Conservation (phyloP, 805 yeast species). For the Pichia membranifaciens region DNA sequence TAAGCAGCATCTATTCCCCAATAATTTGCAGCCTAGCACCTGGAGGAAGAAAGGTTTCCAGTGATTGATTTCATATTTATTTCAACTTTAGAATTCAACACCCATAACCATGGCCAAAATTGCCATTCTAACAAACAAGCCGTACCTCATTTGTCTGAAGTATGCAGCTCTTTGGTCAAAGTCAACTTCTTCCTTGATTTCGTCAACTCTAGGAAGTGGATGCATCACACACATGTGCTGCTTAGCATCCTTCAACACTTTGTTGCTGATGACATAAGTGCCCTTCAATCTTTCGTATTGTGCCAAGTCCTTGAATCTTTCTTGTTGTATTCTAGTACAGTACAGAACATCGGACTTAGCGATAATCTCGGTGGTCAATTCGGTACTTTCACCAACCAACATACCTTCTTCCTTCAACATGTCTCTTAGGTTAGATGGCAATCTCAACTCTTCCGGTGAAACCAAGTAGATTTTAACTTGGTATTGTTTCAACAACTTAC, state of each 20-base stretch:
- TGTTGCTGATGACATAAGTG: slow-evolving; percentile 87
- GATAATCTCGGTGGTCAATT: slow-evolving; percentile 76
- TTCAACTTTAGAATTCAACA: slow-evolving; percentile 56
- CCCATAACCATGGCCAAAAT: slow-evolving; percentile 96
- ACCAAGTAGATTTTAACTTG: slow-evolving; percentile 90
- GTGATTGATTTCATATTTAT: neutral
- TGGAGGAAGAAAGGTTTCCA: too few relatives aligned
- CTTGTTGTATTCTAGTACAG: slow-evolving; percentile 98
- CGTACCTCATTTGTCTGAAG: slow-evolving; percentile 99
- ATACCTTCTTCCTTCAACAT: slow-evolving; percentile 62
- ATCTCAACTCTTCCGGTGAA: slow-evolving; percentile 78
- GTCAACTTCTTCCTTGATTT: slow-evolving; percentile 96
- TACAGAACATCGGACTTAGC: slow-evolving; percentile 90
- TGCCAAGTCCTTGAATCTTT: slow-evolving; percentile 71
- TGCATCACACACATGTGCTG: slow-evolving; percentile 99
- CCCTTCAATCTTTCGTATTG: slow-evolving; percentile 88
- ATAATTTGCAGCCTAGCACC: too few relatives aligned
- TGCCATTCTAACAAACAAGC: slow-evolving; percentile 98
- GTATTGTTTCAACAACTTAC: slow-evolving; percentile 83
- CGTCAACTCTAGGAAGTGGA: slow-evolving; percentile 96
- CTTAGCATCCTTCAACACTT: slow-evolving; percentile 84
- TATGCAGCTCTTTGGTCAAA: slow-evolving; percentile 99
- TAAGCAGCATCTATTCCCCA: neutral
- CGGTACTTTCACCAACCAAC: slow-evolving; percentile 68
- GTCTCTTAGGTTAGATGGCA: slow-evolving; percentile 70